Conservation (phyloP, 2,329 filamentous ascomycete species). For the Sporothrix pallida region DNA sequence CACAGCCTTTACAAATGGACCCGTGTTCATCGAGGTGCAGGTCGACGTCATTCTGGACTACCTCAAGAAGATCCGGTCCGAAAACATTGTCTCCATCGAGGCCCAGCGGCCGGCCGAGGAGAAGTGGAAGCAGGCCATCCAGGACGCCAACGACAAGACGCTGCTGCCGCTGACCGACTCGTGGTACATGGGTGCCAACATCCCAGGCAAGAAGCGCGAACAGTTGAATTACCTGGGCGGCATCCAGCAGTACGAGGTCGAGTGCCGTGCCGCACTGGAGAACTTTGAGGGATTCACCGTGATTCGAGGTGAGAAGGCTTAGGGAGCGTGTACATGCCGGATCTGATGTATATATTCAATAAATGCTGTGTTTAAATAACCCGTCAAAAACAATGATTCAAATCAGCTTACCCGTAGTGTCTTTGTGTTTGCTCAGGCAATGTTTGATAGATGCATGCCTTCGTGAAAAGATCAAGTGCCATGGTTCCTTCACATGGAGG, state of each 20-base stretch:
- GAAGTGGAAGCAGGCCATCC: conserved; percentile 35
- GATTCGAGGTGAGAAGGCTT: conserved; percentile 17
- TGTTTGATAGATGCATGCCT: too few relatives aligned
- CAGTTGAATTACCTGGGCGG: conserved; percentile 37
- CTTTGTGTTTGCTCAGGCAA: too few relatives aligned
- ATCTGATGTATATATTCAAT: not conserved
- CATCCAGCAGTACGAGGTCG: conserved; percentile 33
- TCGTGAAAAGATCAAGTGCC: too few relatives aligned
- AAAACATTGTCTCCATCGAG: conserved; percentile 36
- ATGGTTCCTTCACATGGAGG: too few relatives aligned
- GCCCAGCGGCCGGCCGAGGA: conserved; percentile 32
- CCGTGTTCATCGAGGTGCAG: conserved; percentile 35
- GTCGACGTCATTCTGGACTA: conserved; percentile 37
- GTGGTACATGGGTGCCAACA: conserved; percentile 41
- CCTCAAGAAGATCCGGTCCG: conserved; percentile 31
- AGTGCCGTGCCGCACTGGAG: conserved; percentile 32
- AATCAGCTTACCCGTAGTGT: too few relatives aligned
- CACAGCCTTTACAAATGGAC: conserved; percentile 38
- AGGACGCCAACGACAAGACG: conserved; percentile 35
- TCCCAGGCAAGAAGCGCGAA: conserved; percentile 39
- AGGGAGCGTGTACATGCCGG: not conserved
- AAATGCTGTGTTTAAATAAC: too few relatives aligned
- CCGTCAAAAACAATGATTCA: too few relatives aligned
- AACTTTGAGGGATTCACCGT: conserved; percentile 28
- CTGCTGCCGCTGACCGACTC: conserved; percentile 37